phyloP scores from a whole-genome alignment of 2,329 filamentous ascomycete species.

The Talaromyces piceae region DNA sequence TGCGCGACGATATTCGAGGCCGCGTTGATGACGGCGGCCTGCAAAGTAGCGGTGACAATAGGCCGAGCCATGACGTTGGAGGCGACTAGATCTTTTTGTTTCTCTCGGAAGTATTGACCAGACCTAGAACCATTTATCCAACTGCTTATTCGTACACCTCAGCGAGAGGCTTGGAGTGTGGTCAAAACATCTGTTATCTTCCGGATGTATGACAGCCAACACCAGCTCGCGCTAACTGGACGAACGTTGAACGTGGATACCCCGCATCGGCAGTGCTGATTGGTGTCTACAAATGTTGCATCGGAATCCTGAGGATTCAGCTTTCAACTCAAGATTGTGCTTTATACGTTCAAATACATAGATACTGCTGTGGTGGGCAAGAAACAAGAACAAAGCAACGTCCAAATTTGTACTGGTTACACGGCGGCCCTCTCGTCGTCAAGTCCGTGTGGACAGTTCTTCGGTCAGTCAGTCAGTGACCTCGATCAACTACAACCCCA shows the following conservation, averaged over 20 bases:
- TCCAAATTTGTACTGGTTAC: too few relatives aligned
- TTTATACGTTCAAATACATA: too few relatives aligned
- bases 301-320: neutral
- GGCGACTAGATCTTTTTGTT: neutral
- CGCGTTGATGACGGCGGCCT: constrained; percentile 46
- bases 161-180: too few relatives aligned
- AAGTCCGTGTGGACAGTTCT: too few relatives aligned
- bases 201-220: too few relatives aligned
- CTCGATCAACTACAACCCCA: neutral
- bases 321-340: neutral
- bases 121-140: too few relatives aligned
- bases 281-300: neutral
- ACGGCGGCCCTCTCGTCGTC: too few relatives aligned
- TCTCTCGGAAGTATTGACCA: neutral
- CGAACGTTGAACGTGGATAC: neutral
- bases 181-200: too few relatives aligned
- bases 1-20: constrained; percentile 51
- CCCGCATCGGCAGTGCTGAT: neutral
- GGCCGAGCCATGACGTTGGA: constrained; percentile 27
- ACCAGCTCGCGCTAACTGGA: neutral
- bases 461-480: too few relatives aligned
- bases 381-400: too few relatives aligned
- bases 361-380: too few relatives aligned
- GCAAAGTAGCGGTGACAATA: constrained; percentile 47
- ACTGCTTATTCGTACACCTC: too few relatives aligned